Base-by-base conservation (phyloP, 2,329 filamentous ascomycete genomes). In the Claviceps spartinae region DNA sequence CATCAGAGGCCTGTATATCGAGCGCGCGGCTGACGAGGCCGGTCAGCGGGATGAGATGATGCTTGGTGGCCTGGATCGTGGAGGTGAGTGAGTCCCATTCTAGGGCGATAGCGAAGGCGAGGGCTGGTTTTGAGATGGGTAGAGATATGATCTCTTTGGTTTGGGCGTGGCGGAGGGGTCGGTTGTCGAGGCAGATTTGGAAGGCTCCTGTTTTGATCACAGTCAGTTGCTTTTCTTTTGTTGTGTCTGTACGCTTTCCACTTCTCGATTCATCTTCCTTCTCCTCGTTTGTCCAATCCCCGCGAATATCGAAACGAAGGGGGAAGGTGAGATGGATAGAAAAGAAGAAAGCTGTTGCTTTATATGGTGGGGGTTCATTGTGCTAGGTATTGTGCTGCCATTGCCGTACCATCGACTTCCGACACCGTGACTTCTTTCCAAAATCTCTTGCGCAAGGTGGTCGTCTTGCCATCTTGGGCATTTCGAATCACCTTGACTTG, bases 1-100 rank as follows among this genome's bases (percentile, higher is more conserved):
- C 61, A 58, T 95, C 87, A 58, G 88, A 84, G 20, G 75, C 75
- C 47, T 74, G 74, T 52, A 97, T 86, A 63, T 97, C 91, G 34
- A 91, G 68, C 0, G 89, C 91, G 46, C 93, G 84, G 56, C 88
- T 88, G 22, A 83, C 75, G 16, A 96, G 78, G 47, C 88, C 89
- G 2, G 90, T 97, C 56, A 98, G 73, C 14, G 93, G 93, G 58
- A 96, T 91, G 47, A 94, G 80, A 69, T 97, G 88, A 54, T 86
- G 81, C 65, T 85, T 87, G 41, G 90, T 78, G 0, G 89, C 88
- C 68, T 97, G 88, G 63, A 90, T 84, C 2, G 86, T 82, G 14
- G 86, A 86, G 24, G 83, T 77, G 55, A 98, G 77, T 48, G 85
- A 75, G 65, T 96, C 90, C 93, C 93, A 98, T 72, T 98, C 93